Evolutionary conservation across 805 yeast species (phyloP).

Genomic region (Saturnispora serradocipensis): DNA sequence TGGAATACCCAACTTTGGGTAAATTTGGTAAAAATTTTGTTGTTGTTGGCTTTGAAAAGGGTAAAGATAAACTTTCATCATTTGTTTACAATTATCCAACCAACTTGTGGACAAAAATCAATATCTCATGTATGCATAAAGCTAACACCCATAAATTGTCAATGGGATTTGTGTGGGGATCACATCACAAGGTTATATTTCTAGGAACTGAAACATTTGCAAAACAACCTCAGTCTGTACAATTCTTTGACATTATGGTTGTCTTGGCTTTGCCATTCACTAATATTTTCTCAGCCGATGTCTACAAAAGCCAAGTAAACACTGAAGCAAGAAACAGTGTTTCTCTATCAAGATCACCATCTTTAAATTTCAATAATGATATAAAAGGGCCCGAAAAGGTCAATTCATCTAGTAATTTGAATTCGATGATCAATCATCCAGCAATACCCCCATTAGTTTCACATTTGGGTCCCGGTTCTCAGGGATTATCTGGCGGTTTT

Average conservation of each 20-base stretch:
- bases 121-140: conserved; percentile 43
- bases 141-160: conserved; percentile 50
- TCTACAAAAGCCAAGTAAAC: not conserved
- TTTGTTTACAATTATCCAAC: conserved; percentile 45
- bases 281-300: conserved; percentile 29
- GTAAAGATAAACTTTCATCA: conserved; percentile 37
- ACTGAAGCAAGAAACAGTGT: not conserved
- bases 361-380: not conserved
- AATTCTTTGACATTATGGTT: conserved; percentile 39
- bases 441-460: not conserved
- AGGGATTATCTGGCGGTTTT: conserved; percentile 31
- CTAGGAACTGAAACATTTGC: conserved; percentile 37
- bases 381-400: not conserved
- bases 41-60: conserved; percentile 48
- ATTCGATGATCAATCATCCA: not conserved
- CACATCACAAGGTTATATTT: conserved; percentile 63
- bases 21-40: conserved; percentile 59
- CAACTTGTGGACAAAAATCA: conserved; percentile 56
- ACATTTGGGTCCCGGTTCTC: not conserved
- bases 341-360: not conserved
- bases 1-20: conserved; percentile 47
- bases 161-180: conserved; percentile 66
- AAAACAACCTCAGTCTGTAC: conserved; percentile 36
- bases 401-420: not conserved
- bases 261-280: conserved; percentile 47